phyloP scores from a whole-genome alignment of 768 basidiomycete species.

The Xerocomellus chrysenteron region DNA sequence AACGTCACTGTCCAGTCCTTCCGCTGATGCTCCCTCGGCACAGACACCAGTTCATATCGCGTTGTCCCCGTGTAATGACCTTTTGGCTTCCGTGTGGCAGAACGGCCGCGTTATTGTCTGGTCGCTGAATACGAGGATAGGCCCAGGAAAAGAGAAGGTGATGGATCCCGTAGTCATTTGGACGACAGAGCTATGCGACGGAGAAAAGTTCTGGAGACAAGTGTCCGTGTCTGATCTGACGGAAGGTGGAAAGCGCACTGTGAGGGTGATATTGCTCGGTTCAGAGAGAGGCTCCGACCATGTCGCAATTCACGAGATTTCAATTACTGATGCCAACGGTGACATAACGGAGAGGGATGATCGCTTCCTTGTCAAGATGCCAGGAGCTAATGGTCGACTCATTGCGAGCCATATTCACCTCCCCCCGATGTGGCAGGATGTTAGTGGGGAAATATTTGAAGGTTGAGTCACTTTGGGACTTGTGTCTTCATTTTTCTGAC shows the following conservation, averaged over 20 bases:
- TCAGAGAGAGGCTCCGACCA: slow-evolving; percentile 35
- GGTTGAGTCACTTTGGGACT: slow-evolving; percentile 31
- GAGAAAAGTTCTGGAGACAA: slow-evolving; percentile 29
- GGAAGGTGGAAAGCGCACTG: neutral
- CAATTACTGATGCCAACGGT: neutral
- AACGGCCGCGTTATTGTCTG: slow-evolving; percentile 68
- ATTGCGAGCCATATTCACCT: slow-evolving; percentile 24
- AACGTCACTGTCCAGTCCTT: slow-evolving; percentile 16
- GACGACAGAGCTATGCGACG: slow-evolving; percentile 25
- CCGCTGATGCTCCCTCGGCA: neutral
- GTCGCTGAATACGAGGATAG: slow-evolving; percentile 62
- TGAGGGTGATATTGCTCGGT: slow-evolving; percentile 41
- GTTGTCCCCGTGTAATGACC: slow-evolving; percentile 57
- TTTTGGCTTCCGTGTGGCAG: slow-evolving; percentile 68
- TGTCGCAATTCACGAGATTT: slow-evolving; percentile 29
- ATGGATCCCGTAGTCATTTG: slow-evolving; percentile 53
- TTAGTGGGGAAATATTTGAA: slow-evolving; percentile 47
- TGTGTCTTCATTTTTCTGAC: slow-evolving; percentile 11
- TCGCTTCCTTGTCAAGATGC: slow-evolving; percentile 25
- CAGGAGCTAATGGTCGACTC: slow-evolving; percentile 48
- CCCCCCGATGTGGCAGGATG: slow-evolving; percentile 42
- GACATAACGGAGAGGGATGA: slow-evolving; percentile 2
- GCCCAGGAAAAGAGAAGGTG: slow-evolving; percentile 53
- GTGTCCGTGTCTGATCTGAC: slow-evolving; percentile 19
- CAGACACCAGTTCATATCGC: slow-evolving; percentile 62